Evolutionary conservation across 2,329 filamentous ascomycete species (phyloP).

Genomic region (Fusarium napiforme): DNA sequence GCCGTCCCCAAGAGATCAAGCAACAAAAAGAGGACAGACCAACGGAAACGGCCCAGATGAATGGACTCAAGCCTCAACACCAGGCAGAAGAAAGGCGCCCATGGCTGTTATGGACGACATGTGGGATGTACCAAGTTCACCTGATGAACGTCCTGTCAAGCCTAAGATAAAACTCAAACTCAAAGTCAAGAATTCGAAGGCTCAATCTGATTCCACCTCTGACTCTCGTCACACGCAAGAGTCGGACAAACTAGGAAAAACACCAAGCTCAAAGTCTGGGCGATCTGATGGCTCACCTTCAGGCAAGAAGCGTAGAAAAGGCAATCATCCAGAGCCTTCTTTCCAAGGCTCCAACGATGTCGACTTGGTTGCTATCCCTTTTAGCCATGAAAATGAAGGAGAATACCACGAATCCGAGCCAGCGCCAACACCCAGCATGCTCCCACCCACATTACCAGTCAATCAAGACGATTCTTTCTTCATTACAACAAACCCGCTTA

Average conservation of each 20-base stretch:
- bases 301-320: slow-evolving; percentile 41
- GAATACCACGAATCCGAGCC: slow-evolving; percentile 8
- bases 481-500: slow-evolving; percentile 49
- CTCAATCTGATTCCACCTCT: background rate
- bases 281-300: slow-evolving; percentile 1
- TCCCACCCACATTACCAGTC: slow-evolving; percentile 44
- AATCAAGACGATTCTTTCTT: slow-evolving; percentile 47
- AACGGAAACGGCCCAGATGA: slow-evolving; percentile 34
- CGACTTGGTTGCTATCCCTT: slow-evolving; percentile 41
- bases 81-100: slow-evolving; percentile 41
- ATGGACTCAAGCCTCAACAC: slow-evolving; percentile 50
- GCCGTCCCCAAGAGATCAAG: slow-evolving; percentile 46
- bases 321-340: slow-evolving; percentile 19
- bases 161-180: slow-evolving; percentile 29
- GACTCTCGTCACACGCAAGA: background rate
- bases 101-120: slow-evolving; percentile 46
- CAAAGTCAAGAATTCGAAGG: slow-evolving; percentile 25
- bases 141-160: slow-evolving; percentile 39
- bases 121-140: slow-evolving; percentile 60
- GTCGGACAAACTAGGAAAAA: background rate
- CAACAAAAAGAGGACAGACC: slow-evolving; percentile 11
- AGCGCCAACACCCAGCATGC: slow-evolving; percentile 39
- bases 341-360: slow-evolving; percentile 40
- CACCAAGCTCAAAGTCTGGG: background rate
- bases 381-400: slow-evolving; percentile 32